Conservation (phyloP, 2,329 filamentous ascomycete species). For the Cladophialophora bantiana region DNA sequence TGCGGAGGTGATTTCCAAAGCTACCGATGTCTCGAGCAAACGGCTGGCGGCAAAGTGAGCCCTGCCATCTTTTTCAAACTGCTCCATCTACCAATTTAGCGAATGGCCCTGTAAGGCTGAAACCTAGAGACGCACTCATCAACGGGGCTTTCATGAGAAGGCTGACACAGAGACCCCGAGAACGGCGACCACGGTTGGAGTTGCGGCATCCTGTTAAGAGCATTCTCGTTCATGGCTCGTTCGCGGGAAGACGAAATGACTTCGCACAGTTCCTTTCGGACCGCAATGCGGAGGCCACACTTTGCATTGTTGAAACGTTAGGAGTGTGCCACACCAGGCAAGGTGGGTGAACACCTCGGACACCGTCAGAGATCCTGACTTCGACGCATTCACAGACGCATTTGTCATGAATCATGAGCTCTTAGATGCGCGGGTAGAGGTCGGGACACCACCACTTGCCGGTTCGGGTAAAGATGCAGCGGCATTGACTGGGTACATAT, state of each 20-base stretch:
- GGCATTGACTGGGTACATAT: not conserved
- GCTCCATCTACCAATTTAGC: constrained; percentile 15
- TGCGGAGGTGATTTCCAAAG: constrained; percentile 14
- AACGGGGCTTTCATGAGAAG: not conserved
- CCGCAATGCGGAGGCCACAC: not conserved
- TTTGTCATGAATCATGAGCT: not conserved
- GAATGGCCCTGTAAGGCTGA: constrained; percentile 22
- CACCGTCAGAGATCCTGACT: not conserved
- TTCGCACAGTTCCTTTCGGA: not conserved
- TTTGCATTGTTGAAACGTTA: not conserved
- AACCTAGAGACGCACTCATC: constrained; percentile 2
- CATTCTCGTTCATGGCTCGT: not conserved
- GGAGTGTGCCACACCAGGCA: not conserved
- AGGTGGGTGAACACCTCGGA: not conserved
- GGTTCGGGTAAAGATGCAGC: not conserved
- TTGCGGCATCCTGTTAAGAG: constrained; percentile 8
- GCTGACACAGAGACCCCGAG: constrained; percentile 8
- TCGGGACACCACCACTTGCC: not conserved
- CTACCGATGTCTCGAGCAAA: not conserved
- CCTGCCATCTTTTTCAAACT: not conserved
- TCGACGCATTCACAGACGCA: not conserved
- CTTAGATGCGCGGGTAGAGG: not conserved
- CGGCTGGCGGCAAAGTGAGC: not conserved
- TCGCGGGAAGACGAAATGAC: not conserved
- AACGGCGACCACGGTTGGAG: not conserved